Evolutionary conservation across 2,329 filamentous ascomycete species (phyloP).

Genomic region (Colletotrichum scovillei): DNA sequence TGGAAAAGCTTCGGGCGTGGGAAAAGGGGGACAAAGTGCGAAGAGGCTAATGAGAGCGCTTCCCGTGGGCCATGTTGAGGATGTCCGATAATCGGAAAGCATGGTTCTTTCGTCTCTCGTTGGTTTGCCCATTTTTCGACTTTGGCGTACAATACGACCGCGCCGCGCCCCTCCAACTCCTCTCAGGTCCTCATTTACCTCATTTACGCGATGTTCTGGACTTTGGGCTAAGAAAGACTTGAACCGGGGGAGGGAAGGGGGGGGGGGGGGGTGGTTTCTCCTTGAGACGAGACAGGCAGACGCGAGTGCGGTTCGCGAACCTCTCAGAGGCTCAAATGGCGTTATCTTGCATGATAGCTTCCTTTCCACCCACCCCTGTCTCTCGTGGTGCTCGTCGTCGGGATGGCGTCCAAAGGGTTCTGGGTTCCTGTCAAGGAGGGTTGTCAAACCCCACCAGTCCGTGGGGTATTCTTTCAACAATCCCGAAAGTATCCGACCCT

Average conservation of each 20-base stretch:
- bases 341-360: conserved; percentile 32
- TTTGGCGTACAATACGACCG: background rate
- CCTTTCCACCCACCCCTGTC: background rate
- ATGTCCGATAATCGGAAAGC: conserved; percentile 5
- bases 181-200: conserved; percentile 4
- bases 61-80: background rate
- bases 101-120: background rate
- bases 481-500: conserved; percentile 32
- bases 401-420: conserved; percentile 11
- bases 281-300: background rate
- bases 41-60: too few relatives aligned
- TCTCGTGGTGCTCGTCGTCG: background rate
- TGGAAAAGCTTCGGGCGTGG: conserved; percentile 1
- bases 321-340: conserved; percentile 21
- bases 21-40: too few relatives aligned
- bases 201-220: conserved; percentile 7
- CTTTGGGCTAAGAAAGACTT: background rate
- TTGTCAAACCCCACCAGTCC: background rate
- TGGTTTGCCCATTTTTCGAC: background rate
- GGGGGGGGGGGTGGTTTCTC: background rate
- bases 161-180: background rate
- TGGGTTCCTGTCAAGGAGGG: conserved; percentile 17
- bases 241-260: background rate
- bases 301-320: background rate
- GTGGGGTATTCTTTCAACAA: conserved; percentile 3